A percentile compares a stretch with the other conserved stretches of the same genome.
Evolutionary conservation across 2,329 filamentous ascomycete species (phyloP).

Genomic region (Coniochaeta prunicola): DNA sequence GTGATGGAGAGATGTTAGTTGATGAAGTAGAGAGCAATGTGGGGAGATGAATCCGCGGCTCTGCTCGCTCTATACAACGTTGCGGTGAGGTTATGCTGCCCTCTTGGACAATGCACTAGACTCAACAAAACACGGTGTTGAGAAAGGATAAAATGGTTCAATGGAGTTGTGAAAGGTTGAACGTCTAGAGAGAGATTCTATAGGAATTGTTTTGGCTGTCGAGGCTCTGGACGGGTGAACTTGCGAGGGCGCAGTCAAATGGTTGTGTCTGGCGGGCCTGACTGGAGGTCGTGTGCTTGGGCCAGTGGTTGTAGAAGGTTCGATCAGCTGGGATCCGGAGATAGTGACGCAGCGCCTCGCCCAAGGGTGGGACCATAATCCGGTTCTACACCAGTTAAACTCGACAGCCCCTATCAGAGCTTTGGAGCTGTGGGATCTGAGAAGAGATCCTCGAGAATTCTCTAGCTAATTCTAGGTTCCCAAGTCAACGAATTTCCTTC

Average conservation of each 20-base stretch:
- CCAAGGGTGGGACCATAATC: background rate
- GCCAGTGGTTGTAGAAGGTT: conserved; percentile 2
- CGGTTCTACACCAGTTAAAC: background rate
- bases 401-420: background rate
- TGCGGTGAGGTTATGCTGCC: background rate
- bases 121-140: background rate
- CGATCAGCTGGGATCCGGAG: conserved; percentile 1
- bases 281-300: background rate
- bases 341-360: conserved; percentile 1
- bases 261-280: background rate
- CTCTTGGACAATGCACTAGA: background rate
- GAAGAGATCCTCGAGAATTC: background rate
- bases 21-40: background rate
- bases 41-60: background rate
- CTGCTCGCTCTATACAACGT: background rate
- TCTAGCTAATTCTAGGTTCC: background rate
- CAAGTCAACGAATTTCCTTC: background rate
- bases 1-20: background rate
- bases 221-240: background rate
- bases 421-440: background rate
- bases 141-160: background rate
- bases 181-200: background rate
- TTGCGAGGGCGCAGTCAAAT: background rate
- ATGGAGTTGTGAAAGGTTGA: background rate
- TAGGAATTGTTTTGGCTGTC: background rate